These are phyloP conservation scores for Lantana camara DNA, from an alignment of 257 asterid genomes.

Conservation along the genomic window DNA sequence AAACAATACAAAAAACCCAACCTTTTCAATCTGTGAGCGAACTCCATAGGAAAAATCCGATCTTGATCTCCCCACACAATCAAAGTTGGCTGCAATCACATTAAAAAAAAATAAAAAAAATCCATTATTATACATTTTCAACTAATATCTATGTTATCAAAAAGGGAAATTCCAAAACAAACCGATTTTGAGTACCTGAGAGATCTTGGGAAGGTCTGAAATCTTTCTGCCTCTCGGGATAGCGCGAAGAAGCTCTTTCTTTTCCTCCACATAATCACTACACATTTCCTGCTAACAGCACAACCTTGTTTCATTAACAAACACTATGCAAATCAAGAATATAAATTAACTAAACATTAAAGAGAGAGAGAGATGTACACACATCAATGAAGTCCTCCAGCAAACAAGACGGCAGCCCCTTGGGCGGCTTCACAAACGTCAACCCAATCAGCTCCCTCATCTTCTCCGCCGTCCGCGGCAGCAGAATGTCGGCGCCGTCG, in stretches of 20 bases:
- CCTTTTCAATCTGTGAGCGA: constrained; percentile 68
- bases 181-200: constrained; percentile 53
- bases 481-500: constrained; percentile 53
- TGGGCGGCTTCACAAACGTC: constrained; percentile 55
- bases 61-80: constrained; percentile 78
- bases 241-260: constrained; percentile 60
- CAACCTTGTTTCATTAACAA: not conserved
- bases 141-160: too few relatives aligned
- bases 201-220: constrained; percentile 61
- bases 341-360: not conserved
- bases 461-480: constrained; percentile 71
- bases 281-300: constrained; percentile 59
- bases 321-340: not conserved
- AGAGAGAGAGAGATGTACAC: constrained; percentile 14
- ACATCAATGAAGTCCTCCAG: constrained; percentile 63
- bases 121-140: too few relatives aligned
- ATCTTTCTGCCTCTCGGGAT: constrained; percentile 47
- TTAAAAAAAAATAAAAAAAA: not conserved
- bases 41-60: constrained; percentile 61
- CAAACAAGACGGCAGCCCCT: constrained; percentile 54
- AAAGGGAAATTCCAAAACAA: too few relatives aligned
- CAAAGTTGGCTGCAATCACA: constrained; percentile 53
- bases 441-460: constrained; percentile 53
- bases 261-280: constrained; percentile 50
- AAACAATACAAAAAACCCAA: constrained; percentile 1